A percentile compares a stretch with the other conserved stretches of the same genome.
Evolutionary conservation across 495 filamentous ascomycete genomes (phyloP).

Genomic region (Paragyromitra xinjiangensis): DNA sequence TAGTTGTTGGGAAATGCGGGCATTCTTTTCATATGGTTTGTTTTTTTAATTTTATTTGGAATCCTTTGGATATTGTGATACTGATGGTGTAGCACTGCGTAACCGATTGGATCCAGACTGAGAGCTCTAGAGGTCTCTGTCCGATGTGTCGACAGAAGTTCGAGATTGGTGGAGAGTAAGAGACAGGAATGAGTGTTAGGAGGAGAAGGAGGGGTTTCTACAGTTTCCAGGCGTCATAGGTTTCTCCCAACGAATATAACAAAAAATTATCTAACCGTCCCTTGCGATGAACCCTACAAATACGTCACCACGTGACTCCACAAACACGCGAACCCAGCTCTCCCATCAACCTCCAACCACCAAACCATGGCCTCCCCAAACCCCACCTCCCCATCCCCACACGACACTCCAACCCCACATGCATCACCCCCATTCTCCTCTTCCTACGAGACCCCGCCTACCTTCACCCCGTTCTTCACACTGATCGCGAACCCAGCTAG

Average conservation of each 20-base stretch:
- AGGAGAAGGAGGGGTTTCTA: neutral
- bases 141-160: constrained; percentile 94
- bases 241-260: neutral
- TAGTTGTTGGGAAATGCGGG: constrained; percentile 93
- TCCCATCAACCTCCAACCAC: constrained; percentile 36
- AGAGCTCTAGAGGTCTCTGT: constrained; percentile 90
- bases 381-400: constrained; percentile 60
- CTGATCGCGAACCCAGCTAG: constrained; percentile 67
- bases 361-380: constrained; percentile 65
- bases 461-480: constrained; percentile 73
- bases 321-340: constrained; percentile 52
- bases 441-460: constrained; percentile 47
- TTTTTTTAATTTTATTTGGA: constrained; percentile 48
- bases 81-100: constrained; percentile 80
- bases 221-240: constrained; percentile 7
- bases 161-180: constrained; percentile 19
- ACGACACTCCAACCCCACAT: constrained; percentile 57
- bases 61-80: neutral
- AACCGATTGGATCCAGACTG: constrained; percentile 93
- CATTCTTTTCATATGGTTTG: constrained; percentile 97
- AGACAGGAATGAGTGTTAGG: neutral
- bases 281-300: neutral
- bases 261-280: too few species aligned
- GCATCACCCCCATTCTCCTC: constrained; percentile 54
- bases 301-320: constrained; percentile 56